Base-by-base conservation (phyloP, 2,329 filamentous ascomycete genomes). In the Colletotrichum tabaci region DNA sequence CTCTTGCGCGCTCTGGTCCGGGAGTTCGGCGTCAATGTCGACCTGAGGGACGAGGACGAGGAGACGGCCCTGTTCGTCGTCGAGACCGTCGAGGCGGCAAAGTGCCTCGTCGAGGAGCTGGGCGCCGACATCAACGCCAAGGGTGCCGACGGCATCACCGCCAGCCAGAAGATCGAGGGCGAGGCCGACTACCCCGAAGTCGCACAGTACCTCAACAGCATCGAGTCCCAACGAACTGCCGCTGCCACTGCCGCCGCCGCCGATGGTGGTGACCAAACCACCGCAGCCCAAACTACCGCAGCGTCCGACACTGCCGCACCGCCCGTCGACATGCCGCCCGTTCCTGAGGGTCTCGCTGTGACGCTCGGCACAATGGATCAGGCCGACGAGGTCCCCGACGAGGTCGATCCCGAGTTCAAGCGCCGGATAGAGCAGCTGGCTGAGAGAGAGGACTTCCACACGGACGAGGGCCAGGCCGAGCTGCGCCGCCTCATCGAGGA, bases 41-140 rank as follows among this genome's bases (percentile, higher is more conserved):
- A 98, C 79, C 85, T 98, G 63, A 89, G 89, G 75, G 96, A 99
- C 79, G 94, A 98, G 80, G 96, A 99, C 80, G 90, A 91, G 67
- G 96, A 99, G 83, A 98, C 96, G 1, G 93, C 96, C n/a, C 86
- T 99, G 5, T 99, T 98, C 79, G 94, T 95, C n/a, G 91, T 92
- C 38, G 96, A 99, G 82, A 94, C 90, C 0, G 86, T 93, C 60
- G 91, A 93, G 4, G 92, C 94, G 53, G 96, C 96, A 23, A 90
- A 89, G 76, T 89, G 92, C 63, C 86, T 99, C 9, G 89, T 98
- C 3, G 94, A 97, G 77, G 94, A 98, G 80, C 86, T 98, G 3
- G 90, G 91, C 6, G 89, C 93, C 42, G 91, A 97, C 76, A 81
- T 89, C 47, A 83, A 82, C 23, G 85, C 92, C 71, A 87, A 84